Evolutionary conservation across 148 eudicot species (phyloP).

Genomic region (Polygonum maritimum): DNA sequence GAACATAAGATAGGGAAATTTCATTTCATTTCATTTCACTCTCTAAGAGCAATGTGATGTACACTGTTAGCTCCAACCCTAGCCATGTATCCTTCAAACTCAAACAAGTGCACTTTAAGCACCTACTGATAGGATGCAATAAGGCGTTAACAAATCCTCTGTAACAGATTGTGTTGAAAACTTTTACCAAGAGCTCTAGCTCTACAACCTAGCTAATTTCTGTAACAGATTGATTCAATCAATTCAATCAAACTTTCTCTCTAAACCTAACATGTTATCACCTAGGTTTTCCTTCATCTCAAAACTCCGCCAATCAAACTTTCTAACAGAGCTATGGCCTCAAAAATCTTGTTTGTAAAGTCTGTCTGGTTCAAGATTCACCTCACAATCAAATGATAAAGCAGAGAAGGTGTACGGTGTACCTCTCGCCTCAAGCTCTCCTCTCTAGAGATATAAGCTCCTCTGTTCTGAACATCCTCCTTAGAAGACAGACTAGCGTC

Average conservation of each 20-base stretch:
- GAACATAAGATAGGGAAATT: neutral
- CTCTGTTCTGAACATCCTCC: conserved; percentile 84
- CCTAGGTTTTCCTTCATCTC: too few species aligned
- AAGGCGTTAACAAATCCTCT: too few species aligned
- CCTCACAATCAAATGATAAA: too few species aligned
- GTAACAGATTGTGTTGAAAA: too few species aligned
- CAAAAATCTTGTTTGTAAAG: neutral
- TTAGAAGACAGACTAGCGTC: conserved; percentile 67
- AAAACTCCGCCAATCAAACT: too few species aligned
- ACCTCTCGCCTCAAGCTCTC: conserved; percentile 91
- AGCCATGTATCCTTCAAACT: neutral
- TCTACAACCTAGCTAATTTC: too few species aligned
- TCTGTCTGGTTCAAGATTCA: neutral
- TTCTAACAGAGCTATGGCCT: neutral
- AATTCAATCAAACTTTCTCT: too few species aligned
- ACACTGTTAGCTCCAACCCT: neutral
- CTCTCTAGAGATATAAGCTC: conserved; percentile 94
- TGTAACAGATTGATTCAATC: too few species aligned
- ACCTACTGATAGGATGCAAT: neutral
- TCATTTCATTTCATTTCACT: neutral
- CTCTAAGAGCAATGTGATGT: neutral
- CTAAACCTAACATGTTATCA: too few species aligned
- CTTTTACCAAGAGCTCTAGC: too few species aligned
- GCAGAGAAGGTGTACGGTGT: conserved; percentile 23
- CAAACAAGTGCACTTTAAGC: neutral